Evolutionary conservation across 371 early-diverging fungal species (phyloP).

Genomic region (Synchytrium microbalum): DNA sequence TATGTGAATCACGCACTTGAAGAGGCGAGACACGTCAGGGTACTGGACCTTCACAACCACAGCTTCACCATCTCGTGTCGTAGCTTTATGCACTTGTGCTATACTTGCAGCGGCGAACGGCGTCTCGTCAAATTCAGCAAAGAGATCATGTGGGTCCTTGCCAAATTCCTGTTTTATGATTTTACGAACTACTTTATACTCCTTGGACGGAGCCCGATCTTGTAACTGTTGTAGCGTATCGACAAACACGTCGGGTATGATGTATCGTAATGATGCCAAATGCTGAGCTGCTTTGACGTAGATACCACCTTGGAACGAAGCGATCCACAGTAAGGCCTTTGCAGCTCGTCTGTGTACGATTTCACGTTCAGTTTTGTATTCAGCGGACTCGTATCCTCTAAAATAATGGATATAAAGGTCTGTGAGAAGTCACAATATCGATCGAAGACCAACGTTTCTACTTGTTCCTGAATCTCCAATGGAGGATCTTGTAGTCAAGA

Average conservation of each 20-base stretch:
- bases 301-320: slow-evolving; percentile 21
- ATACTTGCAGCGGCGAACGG: slow-evolving; percentile 95
- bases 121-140: slow-evolving; percentile 56
- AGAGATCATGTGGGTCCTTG: slow-evolving; percentile 31
- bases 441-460: too few species aligned
- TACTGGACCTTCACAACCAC: slow-evolving; percentile 96
- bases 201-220: slow-evolving; percentile 36
- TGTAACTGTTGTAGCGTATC: slow-evolving; percentile 35
- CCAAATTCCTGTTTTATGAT: slow-evolving; percentile 36
- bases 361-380: slow-evolving; percentile 4
- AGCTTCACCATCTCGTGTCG: slow-evolving; percentile 27
- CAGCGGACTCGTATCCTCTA: not conserved
- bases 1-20: not conserved
- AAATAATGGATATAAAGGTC: too few species aligned
- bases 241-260: slow-evolving; percentile 41
- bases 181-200: slow-evolving; percentile 30
- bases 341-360: slow-evolving; percentile 12
- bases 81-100: slow-evolving; percentile 79
- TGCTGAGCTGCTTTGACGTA: slow-evolving; percentile 29
- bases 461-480: not conserved
- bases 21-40: slow-evolving; percentile 69
- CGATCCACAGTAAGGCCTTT: slow-evolving; percentile 14
- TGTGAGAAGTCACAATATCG: too few species aligned
- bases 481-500: not conserved
- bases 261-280: slow-evolving; percentile 37